Conservation (phyloP, 2,329 filamentous ascomycete species). For the Colletotrichum spaethianum region DNA sequence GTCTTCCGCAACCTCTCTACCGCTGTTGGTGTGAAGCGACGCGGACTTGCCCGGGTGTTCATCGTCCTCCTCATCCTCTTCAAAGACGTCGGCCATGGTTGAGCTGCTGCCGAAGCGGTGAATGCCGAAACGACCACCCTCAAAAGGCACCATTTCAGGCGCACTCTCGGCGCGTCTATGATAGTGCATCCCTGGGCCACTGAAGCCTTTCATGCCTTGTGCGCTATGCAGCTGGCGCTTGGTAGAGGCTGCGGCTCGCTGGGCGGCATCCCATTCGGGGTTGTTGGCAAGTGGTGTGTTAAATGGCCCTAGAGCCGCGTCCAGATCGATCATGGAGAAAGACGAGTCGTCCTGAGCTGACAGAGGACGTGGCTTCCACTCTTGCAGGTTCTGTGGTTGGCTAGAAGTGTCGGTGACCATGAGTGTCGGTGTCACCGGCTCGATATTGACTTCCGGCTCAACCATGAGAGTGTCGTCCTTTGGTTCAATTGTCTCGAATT, state of each 20-base stretch:
- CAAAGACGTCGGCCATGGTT: constrained; percentile 89
- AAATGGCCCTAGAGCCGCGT: constrained; percentile 93
- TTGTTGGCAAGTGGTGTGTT: constrained; percentile 81
- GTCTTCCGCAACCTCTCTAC: constrained; percentile 5
- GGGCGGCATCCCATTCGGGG: constrained; percentile 77
- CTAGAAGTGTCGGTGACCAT: constrained; percentile 58
- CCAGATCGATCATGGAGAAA: constrained; percentile 90
- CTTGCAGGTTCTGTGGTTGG: constrained; percentile 45
- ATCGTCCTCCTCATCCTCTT: constrained; percentile 82
- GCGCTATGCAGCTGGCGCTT: constrained; percentile 84
- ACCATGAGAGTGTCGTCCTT: constrained; percentile 46
- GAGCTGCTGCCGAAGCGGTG: constrained; percentile 76
- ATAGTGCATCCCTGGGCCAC: constrained; percentile 79
- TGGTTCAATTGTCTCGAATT: constrained; percentile 10
- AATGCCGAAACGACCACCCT: constrained; percentile 70
- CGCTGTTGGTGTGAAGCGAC: constrained; percentile 26
- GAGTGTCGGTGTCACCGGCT: constrained; percentile 55
- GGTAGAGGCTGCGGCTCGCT: constrained; percentile 66
- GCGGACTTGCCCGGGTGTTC: constrained; percentile 60
- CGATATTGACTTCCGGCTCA: constrained; percentile 48
- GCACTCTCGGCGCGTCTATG: constrained; percentile 86
- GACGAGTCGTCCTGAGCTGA: constrained; percentile 67
- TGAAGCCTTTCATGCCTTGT: constrained; percentile 77
- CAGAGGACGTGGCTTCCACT: constrained; percentile 55
- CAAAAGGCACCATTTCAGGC: constrained; percentile 83